Evolutionary conservation across 2,329 filamentous ascomycete genomes (phyloP).

Genomic region (Stemphylium beticola): DNA sequence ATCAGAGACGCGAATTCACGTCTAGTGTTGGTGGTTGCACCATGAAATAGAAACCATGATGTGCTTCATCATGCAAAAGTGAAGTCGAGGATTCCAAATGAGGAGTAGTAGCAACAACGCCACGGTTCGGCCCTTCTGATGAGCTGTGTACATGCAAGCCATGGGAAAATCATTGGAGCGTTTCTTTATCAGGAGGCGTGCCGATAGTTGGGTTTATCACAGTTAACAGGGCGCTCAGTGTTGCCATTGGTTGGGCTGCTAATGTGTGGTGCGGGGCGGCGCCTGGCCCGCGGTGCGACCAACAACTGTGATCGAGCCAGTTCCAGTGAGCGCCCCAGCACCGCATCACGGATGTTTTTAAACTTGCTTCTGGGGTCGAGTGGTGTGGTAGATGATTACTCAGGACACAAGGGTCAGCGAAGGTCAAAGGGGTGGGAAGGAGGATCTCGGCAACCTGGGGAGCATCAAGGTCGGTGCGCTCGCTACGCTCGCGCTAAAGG

Average conservation of each 20-base stretch:
- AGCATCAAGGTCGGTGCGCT: too few relatives aligned
- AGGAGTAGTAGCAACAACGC: slow-evolving; percentile 10
- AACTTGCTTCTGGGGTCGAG: too few relatives aligned
- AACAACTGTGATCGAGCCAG: too few relatives aligned
- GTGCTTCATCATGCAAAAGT: slow-evolving; percentile 13
- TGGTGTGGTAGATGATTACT: too few relatives aligned
- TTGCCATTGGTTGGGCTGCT: slow-evolving; percentile 17
- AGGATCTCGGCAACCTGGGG: too few relatives aligned
- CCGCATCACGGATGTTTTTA: too few relatives aligned
- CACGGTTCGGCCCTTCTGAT: slow-evolving; percentile 10
- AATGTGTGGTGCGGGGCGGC: neutral
- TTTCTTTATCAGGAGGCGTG: slow-evolving; percentile 16
- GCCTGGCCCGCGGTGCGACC: neutral
- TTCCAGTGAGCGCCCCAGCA: too few relatives aligned
- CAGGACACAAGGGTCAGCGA: too few relatives aligned
- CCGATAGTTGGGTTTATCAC: slow-evolving; percentile 21
- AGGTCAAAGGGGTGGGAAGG: too few relatives aligned
- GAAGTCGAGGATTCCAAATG: slow-evolving; percentile 15
- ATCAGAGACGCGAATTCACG: too few relatives aligned
- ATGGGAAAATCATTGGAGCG: slow-evolving; percentile 16
- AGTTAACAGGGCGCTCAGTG: slow-evolving; percentile 8
- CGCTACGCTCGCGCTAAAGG: too few relatives aligned
- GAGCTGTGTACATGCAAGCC: neutral
- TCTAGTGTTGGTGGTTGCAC: neutral
- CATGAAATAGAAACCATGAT: slow-evolving; percentile 7